Conservation (phyloP, 1,284 basidiomycete species). For the Neolentinus lepideus region DNA sequence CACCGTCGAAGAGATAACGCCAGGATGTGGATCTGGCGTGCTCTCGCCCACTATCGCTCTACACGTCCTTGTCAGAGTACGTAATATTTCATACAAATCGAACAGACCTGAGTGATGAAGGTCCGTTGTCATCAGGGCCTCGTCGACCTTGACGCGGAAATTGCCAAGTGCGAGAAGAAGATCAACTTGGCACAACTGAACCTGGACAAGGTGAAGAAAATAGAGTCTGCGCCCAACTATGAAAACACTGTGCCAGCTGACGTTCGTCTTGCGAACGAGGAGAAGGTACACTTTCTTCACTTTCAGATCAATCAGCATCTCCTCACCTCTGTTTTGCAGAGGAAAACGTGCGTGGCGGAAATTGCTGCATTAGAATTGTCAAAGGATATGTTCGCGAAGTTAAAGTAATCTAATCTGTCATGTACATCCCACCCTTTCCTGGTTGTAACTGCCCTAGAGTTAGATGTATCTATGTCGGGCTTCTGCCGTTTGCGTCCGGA, state of each 20-base stretch:
- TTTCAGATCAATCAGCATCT: slow-evolving; percentile 16
- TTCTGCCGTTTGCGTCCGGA: no score
- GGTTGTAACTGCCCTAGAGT: no score
- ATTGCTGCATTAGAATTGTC: slow-evolving; percentile 51
- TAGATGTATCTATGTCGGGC: no score
- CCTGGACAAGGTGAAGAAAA: slow-evolving; percentile 71
- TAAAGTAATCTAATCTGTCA: neutral
- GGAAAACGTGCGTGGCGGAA: slow-evolving; percentile 58
- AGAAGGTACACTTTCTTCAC: slow-evolving; percentile 63
- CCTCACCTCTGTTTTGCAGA: slow-evolving; percentile 32
- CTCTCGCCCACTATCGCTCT: slow-evolving; percentile 73
- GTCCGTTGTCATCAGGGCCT: slow-evolving; percentile 47
- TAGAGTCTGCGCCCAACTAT: slow-evolving; percentile 73
- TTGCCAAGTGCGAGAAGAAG: slow-evolving; percentile 85
- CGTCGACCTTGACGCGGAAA: slow-evolving; percentile 79
- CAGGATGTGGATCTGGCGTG: slow-evolving; percentile 83
- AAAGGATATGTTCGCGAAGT: slow-evolving; percentile 51
- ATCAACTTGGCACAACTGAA: slow-evolving; percentile 62
- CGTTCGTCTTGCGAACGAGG: slow-evolving; percentile 69
- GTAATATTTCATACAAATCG: slow-evolving; percentile 17
- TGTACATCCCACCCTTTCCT: no score
- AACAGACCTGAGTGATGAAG: neutral
- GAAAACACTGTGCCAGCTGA: slow-evolving; percentile 71
- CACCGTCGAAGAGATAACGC: slow-evolving; percentile 57
- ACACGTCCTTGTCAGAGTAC: slow-evolving; percentile 79